Percentiles rank a stretch among this genome's conserved stretches.
Conservation (phyloP, 345 rosid species). For the Gossypium turneri region DNA sequence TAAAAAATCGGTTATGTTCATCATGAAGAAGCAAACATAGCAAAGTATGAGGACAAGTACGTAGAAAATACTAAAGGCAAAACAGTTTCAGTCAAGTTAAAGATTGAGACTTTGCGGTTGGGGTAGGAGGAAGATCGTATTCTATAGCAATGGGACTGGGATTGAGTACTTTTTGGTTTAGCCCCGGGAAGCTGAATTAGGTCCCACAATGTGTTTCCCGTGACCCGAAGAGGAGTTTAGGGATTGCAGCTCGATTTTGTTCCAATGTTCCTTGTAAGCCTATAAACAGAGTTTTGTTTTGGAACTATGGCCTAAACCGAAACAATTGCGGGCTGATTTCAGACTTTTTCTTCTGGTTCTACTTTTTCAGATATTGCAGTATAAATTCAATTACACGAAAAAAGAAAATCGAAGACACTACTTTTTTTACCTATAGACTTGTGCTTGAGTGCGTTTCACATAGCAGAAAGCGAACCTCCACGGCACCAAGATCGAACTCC, state of each 20-base stretch:
- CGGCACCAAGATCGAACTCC: slow-evolving; percentile 33
- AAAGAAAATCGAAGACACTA: background rate
- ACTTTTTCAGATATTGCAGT: background rate
- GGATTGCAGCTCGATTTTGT: too few species aligned
- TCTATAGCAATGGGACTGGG: too few species aligned
- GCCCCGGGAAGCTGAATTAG: background rate
- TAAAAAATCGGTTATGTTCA: slow-evolving; percentile 6
- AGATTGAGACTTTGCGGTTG: too few species aligned
- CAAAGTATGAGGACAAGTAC: background rate
- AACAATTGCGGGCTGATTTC: background rate
- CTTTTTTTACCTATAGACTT: slow-evolving; percentile 40
- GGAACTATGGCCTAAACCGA: background rate
- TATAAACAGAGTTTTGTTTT: too few species aligned
- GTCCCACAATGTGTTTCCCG: background rate
- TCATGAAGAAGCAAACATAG: slow-evolving; percentile 9
- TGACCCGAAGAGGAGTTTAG: background rate
- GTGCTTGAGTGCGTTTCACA: slow-evolving; percentile 36
- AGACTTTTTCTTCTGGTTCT: background rate
- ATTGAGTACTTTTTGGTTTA: background rate
- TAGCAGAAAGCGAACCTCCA: slow-evolving; percentile 38
- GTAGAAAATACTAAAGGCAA: too few species aligned
- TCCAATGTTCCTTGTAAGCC: too few species aligned
- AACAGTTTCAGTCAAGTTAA: too few species aligned
- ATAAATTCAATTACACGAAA: background rate
- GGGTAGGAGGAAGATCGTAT: too few species aligned